Conservation (phyloP, 805 yeast species). For the Metschnikowia lochheadii region DNA sequence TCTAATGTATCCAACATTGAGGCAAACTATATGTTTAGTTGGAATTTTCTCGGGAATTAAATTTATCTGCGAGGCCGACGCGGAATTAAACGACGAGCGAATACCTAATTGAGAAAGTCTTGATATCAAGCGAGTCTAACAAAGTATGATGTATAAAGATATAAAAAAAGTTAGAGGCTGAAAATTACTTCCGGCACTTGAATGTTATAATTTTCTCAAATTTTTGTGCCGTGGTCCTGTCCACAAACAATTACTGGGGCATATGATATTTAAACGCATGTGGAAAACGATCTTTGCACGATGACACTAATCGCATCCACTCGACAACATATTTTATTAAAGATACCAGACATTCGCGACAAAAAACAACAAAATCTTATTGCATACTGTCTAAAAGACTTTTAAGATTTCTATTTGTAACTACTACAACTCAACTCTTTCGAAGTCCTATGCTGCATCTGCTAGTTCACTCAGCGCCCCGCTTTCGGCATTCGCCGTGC, state of each 20-base stretch:
- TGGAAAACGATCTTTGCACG: constrained; percentile 1
- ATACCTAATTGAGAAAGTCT: background rate
- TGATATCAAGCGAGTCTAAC: background rate
- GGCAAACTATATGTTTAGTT: background rate
- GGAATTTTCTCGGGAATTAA: constrained; percentile 49
- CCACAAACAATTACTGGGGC: background rate
- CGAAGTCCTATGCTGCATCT: constrained; percentile 21
- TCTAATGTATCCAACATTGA: constrained; percentile 67
- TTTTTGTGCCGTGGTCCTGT: background rate
- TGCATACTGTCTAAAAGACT: background rate
- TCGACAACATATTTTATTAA: background rate
- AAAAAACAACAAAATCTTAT: background rate
- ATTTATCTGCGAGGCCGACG: constrained; percentile 15
- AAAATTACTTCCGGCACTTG: background rate
- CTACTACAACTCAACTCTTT: background rate
- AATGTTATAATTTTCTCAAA: background rate
- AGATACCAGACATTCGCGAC: background rate
- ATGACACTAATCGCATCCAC: background rate
- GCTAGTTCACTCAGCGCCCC: constrained; percentile 17
- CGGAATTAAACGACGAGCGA: constrained; percentile 7
- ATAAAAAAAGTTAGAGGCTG: background rate
- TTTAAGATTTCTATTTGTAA: background rate
- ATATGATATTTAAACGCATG: background rate
- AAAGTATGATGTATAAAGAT: background rate
- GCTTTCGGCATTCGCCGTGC: background rate